Evolutionary conservation across 1,284 basidiomycete species (phyloP).

Genomic region (Ustilago cynodontis): DNA sequence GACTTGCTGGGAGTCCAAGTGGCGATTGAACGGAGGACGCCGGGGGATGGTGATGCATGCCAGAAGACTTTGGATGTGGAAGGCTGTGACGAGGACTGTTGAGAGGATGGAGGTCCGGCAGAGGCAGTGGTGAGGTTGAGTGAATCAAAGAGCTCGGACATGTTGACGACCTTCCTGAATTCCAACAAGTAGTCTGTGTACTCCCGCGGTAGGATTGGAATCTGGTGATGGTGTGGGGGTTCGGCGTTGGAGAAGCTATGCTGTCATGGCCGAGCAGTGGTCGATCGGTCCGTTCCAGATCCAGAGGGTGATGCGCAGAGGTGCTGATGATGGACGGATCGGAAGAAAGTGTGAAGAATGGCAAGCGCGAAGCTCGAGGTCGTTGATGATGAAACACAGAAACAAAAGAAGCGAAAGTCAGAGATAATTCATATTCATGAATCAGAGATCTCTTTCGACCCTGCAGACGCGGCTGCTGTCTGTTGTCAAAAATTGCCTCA

Average conservation of each 20-base stretch:
- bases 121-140: slow-evolving; percentile 40
- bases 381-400: background rate
- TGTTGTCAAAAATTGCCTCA: slow-evolving; percentile 2
- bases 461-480: slow-evolving; percentile 8
- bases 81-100: slow-evolving; percentile 49
- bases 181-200: background rate
- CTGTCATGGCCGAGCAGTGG: slow-evolving; percentile 19
- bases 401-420: slow-evolving; percentile 4
- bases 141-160: slow-evolving; percentile 57
- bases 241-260: slow-evolving; percentile 6
- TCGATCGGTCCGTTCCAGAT: background rate
- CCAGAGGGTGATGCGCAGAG: background rate
- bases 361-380: background rate
- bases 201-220: background rate
- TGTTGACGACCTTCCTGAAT: slow-evolving; percentile 12
- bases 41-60: slow-evolving; percentile 50
- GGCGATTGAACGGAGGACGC: slow-evolving; percentile 32
- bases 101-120: slow-evolving; percentile 39
- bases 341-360: background rate
- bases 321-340: background rate
- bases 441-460: background rate
- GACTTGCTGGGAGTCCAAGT: slow-evolving; percentile 39
- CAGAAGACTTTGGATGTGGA: slow-evolving; percentile 51
- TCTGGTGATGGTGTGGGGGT: background rate
- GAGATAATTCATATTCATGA: background rate